phyloP scores from a whole-genome alignment of 345 rosid genomes.

The Rhizophora apiculata region DNA sequence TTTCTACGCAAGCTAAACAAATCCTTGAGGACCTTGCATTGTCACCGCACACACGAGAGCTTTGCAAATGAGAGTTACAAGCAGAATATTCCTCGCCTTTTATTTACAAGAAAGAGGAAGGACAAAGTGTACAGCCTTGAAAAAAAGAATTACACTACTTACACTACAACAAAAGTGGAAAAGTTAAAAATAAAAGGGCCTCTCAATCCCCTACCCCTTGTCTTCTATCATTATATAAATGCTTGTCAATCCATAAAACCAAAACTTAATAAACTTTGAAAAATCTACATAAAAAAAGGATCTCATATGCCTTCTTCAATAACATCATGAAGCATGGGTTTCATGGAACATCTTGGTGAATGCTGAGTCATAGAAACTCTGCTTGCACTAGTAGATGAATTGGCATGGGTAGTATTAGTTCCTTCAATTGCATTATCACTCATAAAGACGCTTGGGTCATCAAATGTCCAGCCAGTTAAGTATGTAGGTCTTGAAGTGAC shows the following conservation, averaged over 20 bases:
- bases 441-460: conserved; percentile 33
- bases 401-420: conserved; percentile 4
- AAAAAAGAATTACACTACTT: too few species aligned
- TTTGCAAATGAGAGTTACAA: too few species aligned
- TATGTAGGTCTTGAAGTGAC: conserved; percentile 47
- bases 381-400: conserved; percentile 19
- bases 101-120: too few species aligned
- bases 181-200: too few species aligned
- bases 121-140: too few species aligned
- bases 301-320: conserved; percentile 13
- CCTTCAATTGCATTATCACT: not conserved
- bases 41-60: conserved; percentile 31
- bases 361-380: not conserved
- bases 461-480: conserved; percentile 54
- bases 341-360: not conserved
- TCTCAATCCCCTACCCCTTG: too few species aligned
- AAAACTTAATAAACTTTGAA: too few species aligned
- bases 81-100: too few species aligned
- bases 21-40: conserved; percentile 30
- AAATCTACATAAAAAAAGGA: too few species aligned
- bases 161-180: too few species aligned
- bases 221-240: too few species aligned
- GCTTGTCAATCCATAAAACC: too few species aligned
- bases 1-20: not conserved
- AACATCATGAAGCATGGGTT: conserved; percentile 19